Conservation (phyloP, 1,139 yeast genomes). For the Meyerozyma carpophila region DNA sequence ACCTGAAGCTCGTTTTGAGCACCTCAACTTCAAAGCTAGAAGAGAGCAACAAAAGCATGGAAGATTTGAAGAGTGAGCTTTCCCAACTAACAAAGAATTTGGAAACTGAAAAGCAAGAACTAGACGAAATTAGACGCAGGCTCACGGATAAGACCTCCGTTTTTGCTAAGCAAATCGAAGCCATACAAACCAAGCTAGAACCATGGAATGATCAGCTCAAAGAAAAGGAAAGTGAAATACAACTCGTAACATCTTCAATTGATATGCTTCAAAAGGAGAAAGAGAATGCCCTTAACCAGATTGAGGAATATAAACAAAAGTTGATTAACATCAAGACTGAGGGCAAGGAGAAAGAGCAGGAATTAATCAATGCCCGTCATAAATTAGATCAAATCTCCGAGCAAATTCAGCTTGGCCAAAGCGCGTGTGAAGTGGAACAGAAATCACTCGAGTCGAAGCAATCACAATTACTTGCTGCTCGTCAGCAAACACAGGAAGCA, state of each 20-base stretch:
- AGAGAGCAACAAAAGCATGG: conserved; percentile 39
- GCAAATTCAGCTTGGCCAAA: conserved; percentile 55
- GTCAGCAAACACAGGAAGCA: conserved; percentile 68
- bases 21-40: conserved; percentile 46
- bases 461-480: conserved; percentile 43
- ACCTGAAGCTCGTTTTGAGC: conserved; percentile 28
- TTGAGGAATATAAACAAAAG: conserved; percentile 42
- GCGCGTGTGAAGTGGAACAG: conserved; percentile 48
- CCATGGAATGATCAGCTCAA: conserved; percentile 80
- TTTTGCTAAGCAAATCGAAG: conserved; percentile 58
- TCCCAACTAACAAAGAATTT: conserved; percentile 41
- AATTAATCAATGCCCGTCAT: conserved; percentile 33
- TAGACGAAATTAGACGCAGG: conserved; percentile 60
- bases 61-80: conserved; percentile 37
- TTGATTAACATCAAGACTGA: conserved; percentile 45
- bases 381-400: conserved; percentile 45
- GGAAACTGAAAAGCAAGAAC: conserved; percentile 45
- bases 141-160: conserved; percentile 70
- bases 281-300: conserved; percentile 36
- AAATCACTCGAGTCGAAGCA: conserved; percentile 48
- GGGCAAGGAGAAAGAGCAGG: conserved; percentile 50
- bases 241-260: conserved; percentile 60
- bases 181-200: conserved; percentile 59
- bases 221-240: conserved; percentile 60
- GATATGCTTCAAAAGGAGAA: conserved; percentile 52